A percentile compares a stretch with the other conserved stretches of the same genome.
Conservation (phyloP, 2,329 filamentous ascomycete genomes). For the Aquanectria penicillioides region DNA sequence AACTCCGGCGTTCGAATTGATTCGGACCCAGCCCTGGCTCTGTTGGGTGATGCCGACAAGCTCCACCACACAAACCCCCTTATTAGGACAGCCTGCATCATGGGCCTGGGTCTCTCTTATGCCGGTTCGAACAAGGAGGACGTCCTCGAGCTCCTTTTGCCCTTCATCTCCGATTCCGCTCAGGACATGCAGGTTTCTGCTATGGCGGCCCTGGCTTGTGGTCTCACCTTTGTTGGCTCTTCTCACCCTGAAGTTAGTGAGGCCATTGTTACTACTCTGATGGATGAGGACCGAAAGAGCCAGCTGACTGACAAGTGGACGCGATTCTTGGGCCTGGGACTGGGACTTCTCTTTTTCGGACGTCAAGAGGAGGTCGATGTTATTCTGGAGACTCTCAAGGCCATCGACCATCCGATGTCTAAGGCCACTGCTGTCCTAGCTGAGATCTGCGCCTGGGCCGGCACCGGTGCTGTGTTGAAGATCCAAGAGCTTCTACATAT, state of each 20-base stretch:
- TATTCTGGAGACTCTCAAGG: constrained; percentile 95
- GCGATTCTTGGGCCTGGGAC: constrained; percentile 91
- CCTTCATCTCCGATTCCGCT: constrained; percentile 85
- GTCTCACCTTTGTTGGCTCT: constrained; percentile 92
- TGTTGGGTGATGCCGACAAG: constrained; percentile 83
- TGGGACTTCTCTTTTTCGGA: constrained; percentile 94
- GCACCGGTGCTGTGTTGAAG: constrained; percentile 96
- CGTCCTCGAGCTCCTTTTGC: constrained; percentile 84
- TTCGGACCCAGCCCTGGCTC: constrained; percentile 87
- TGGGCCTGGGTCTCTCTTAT: constrained; percentile 95
- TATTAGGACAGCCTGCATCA: constrained; percentile 86
- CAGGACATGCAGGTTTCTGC: constrained; percentile 95
- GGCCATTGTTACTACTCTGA: constrained; percentile 88
- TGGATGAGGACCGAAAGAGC: constrained; percentile 90
- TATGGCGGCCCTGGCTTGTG: constrained; percentile 92
- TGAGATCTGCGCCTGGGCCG: constrained; percentile 97
- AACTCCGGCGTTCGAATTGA: constrained; percentile 92
- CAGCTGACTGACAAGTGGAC: constrained; percentile 99
- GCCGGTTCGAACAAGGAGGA: constrained; percentile 94
- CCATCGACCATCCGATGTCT: constrained; percentile 95
- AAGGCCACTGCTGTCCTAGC: constrained; percentile 95
- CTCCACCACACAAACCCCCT: constrained; percentile 81
- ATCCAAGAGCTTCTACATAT: constrained; percentile 97
- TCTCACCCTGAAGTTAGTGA: constrained; percentile 91
- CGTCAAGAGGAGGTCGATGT: constrained; percentile 99